Conservation (phyloP, 805 yeast genomes). For the Brettanomyces anomalus region DNA sequence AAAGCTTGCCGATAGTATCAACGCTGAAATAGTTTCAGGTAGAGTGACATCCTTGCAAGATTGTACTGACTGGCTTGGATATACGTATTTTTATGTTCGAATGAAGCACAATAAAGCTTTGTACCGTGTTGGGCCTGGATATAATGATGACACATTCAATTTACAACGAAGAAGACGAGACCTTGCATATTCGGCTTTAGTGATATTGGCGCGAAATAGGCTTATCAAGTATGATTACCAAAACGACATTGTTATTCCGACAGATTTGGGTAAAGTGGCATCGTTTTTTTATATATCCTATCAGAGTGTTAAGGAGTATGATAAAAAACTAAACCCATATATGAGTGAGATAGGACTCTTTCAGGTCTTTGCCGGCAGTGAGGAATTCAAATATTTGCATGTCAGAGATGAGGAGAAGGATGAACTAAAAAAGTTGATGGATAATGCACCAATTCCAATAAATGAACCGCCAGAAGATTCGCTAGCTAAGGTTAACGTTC, state of each 20-base stretch:
- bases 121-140: conserved; percentile 68
- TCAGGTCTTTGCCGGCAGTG: conserved; percentile 68
- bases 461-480: conserved; percentile 65
- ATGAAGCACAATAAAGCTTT: conserved; percentile 65
- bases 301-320: conserved; percentile 61
- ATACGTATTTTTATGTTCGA: conserved; percentile 70
- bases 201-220: conserved; percentile 44
- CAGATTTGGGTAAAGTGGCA: conserved; percentile 76
- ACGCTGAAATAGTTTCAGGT: conserved; percentile 83
- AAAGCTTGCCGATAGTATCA: conserved; percentile 61
- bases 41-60: conserved; percentile 49
- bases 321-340: conserved; percentile 53
- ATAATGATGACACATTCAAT: conserved; percentile 36
- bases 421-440: conserved; percentile 62
- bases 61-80: conserved; percentile 73
- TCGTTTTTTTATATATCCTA: conserved; percentile 79
- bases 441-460: conserved; percentile 79
- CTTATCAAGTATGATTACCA: conserved; percentile 49
- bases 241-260: conserved; percentile 40
- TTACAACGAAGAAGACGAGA: conserved; percentile 51
- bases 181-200: conserved; percentile 69
- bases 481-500: conserved; percentile 65
- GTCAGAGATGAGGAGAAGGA: conserved; percentile 78
- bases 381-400: conserved; percentile 78
- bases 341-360: conserved; percentile 66